These are phyloP conservation scores for Hypomontagnella monticulosa DNA, from an alignment of 495 filamentous ascomycete species.

Conservation along the genomic window DNA sequence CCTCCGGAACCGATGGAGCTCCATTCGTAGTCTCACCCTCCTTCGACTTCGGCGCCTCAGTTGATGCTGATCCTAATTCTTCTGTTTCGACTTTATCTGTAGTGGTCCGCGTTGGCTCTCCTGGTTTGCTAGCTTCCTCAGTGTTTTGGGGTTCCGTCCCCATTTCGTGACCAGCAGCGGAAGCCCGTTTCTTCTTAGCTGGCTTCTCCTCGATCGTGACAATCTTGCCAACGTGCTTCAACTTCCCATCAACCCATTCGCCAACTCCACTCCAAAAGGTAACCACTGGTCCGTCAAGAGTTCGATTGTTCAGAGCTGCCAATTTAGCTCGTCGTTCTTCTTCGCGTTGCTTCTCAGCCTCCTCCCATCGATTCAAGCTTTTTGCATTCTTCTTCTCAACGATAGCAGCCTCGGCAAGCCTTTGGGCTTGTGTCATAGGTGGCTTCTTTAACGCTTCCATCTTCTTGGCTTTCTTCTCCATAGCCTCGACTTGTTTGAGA, in stretches of 20 bases:
- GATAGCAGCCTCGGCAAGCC: constrained; percentile 81
- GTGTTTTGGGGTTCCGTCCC: constrained; percentile 41
- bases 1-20: not conserved
- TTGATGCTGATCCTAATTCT: not conserved
- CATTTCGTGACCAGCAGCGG: constrained; percentile 38
- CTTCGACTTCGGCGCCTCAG: constrained; percentile 20
- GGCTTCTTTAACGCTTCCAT: constrained; percentile 79
- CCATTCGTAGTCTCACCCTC: constrained; percentile 28
- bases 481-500: constrained; percentile 78
- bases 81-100: constrained; percentile 37
- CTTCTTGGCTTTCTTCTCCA: constrained; percentile 86
- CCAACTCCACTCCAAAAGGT: constrained; percentile 92
- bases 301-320: constrained; percentile 83
- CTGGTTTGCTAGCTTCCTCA: constrained; percentile 40
- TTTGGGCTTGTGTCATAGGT: constrained; percentile 88
- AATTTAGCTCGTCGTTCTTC: constrained; percentile 84
- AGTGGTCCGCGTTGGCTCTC: constrained; percentile 29
- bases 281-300: constrained; percentile 87
- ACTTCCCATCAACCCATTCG: constrained; percentile 72
- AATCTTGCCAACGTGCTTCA: constrained; percentile 76
- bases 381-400: constrained; percentile 87
- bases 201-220: constrained; percentile 67
- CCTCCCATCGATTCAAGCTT: constrained; percentile 94
- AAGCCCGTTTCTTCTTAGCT: constrained; percentile 57
- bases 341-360: constrained; percentile 83